Evolutionary conservation across 2,329 filamentous ascomycete genomes (phyloP).

Genomic region (Corinectria fuckeliana): DNA sequence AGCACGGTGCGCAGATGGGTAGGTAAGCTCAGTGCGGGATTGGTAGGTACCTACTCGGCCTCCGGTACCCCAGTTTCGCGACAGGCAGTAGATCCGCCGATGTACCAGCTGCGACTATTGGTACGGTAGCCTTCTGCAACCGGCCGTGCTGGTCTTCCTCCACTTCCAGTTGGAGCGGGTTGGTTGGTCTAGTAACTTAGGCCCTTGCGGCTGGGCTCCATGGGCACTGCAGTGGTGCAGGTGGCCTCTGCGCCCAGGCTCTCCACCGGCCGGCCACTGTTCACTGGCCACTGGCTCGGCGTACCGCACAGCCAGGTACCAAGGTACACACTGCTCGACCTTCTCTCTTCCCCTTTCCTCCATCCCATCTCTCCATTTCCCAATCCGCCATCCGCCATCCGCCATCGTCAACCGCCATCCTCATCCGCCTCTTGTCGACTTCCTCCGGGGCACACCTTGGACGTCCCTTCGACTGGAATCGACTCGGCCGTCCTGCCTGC

Average conservation of each 20-base stretch:
- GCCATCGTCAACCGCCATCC: conserved; percentile 22
- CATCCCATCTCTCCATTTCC: conserved; percentile 17
- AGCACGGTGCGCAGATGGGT: neutral
- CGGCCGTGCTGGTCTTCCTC: too few species aligned
- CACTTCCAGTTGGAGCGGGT: conserved; percentile 12
- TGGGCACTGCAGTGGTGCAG: conserved; percentile 4
- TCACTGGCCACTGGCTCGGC: conserved; percentile 4
- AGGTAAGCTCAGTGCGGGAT: neutral
- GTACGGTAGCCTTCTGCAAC: conserved; percentile 35
- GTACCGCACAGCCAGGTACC: neutral
- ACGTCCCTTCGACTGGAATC: conserved; percentile 13
- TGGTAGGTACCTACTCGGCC: too few species aligned
- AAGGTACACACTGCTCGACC: conserved; percentile 17
- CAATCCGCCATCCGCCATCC: conserved; percentile 21
- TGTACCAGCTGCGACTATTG: conserved; percentile 19
- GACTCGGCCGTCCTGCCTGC: conserved; percentile 12
- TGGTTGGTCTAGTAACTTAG: too few species aligned
- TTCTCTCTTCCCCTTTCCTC: conserved; percentile 37
- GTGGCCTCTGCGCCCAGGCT: conserved; percentile 16
- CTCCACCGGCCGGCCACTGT: conserved; percentile 8
- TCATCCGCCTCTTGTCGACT: conserved; percentile 23
- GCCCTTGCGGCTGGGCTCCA: conserved; percentile 8
- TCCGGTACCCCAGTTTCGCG: conserved; percentile 7
- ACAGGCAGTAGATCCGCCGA: conserved; percentile 5
- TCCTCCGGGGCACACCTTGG: conserved; percentile 6